These are phyloP conservation scores for Arachnopeziza araneosa DNA, from an alignment of 2,329 filamentous ascomycete genomes.

Conservation along the genomic window DNA sequence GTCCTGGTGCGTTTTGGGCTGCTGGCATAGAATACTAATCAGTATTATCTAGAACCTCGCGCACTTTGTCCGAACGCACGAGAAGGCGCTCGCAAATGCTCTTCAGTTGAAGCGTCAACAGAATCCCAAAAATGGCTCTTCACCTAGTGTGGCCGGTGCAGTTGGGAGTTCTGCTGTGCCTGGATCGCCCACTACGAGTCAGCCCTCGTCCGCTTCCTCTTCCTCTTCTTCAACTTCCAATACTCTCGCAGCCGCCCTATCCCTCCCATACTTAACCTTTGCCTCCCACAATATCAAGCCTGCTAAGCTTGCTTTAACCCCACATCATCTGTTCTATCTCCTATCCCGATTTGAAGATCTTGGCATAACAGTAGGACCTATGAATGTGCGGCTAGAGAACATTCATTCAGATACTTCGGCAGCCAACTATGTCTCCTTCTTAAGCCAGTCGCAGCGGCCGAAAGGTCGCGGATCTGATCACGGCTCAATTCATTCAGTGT, in stretches of 20 bases:
- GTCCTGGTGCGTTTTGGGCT: background rate
- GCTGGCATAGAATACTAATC: slow-evolving; percentile 5
- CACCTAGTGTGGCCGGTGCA: slow-evolving; percentile 58
- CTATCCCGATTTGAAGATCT: slow-evolving; percentile 93
- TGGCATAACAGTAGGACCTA: slow-evolving; percentile 82
- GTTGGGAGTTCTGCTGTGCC: slow-evolving; percentile 37
- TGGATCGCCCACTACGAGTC: slow-evolving; percentile 43
- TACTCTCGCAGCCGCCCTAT: slow-evolving; percentile 77
- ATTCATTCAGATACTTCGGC: slow-evolving; percentile 82
- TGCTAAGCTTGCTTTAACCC: slow-evolving; percentile 85
- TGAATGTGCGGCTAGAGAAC: slow-evolving; percentile 94
- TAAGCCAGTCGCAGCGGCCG: slow-evolving; percentile 75
- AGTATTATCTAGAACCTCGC: slow-evolving; percentile 69
- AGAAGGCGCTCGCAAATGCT: slow-evolving; percentile 94
- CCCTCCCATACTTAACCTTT: slow-evolving; percentile 78
- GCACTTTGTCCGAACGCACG: slow-evolving; percentile 92
- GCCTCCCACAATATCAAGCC: slow-evolving; percentile 81
- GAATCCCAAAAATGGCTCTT: slow-evolving; percentile 61
- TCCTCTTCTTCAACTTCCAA: slow-evolving; percentile 62
- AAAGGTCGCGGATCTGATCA: slow-evolving; percentile 75
- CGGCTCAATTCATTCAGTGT: slow-evolving; percentile 90
- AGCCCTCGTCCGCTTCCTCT: slow-evolving; percentile 47
- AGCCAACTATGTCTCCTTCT: slow-evolving; percentile 92
- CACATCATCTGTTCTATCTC: slow-evolving; percentile 95
- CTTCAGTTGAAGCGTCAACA: slow-evolving; percentile 76